Conservation (phyloP, 2,329 filamentous ascomycete species). For the Aspergillus eucalypticola region DNA sequence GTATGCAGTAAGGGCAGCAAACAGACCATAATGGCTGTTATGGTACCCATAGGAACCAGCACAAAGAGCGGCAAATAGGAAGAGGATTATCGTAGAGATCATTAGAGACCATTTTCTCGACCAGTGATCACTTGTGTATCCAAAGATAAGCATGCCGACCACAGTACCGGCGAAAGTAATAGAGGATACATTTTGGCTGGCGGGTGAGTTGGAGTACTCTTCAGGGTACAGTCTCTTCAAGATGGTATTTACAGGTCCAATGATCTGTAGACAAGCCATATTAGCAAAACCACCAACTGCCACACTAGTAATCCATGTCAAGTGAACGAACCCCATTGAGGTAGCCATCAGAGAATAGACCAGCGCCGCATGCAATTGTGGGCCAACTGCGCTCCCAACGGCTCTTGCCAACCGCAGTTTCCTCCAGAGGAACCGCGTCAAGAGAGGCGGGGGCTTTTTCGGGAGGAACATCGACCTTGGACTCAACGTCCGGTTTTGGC, state of each 20-base stretch:
- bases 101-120: slow-evolving; percentile 81
- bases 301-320: not conserved
- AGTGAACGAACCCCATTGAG: slow-evolving; percentile 70
- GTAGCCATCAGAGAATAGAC: slow-evolving; percentile 89
- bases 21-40: slow-evolving; percentile 68
- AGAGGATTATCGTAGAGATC: slow-evolving; percentile 76
- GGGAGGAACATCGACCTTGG: not conserved
- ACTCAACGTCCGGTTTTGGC: not conserved
- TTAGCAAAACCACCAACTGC: not conserved
- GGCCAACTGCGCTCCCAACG: slow-evolving; percentile 64
- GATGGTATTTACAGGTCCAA: slow-evolving; percentile 82
- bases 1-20: slow-evolving; percentile 77
- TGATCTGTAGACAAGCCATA: slow-evolving; percentile 56
- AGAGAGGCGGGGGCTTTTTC: slow-evolving; percentile 7
- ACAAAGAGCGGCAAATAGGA: slow-evolving; percentile 78
- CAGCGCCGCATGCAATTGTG: slow-evolving; percentile 83
- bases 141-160: slow-evolving; percentile 76
- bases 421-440: slow-evolving; percentile 18
- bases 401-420: slow-evolving; percentile 25
- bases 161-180: slow-evolving; percentile 88
- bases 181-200: slow-evolving; percentile 72
- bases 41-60: slow-evolving; percentile 74
- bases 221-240: slow-evolving; percentile 67
- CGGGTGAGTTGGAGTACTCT: slow-evolving; percentile 65
- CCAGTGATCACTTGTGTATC: slow-evolving; percentile 78